phyloP scores from a whole-genome alignment of 2,329 filamentous ascomycete genomes.

The Fusarium keratoplasticum region DNA sequence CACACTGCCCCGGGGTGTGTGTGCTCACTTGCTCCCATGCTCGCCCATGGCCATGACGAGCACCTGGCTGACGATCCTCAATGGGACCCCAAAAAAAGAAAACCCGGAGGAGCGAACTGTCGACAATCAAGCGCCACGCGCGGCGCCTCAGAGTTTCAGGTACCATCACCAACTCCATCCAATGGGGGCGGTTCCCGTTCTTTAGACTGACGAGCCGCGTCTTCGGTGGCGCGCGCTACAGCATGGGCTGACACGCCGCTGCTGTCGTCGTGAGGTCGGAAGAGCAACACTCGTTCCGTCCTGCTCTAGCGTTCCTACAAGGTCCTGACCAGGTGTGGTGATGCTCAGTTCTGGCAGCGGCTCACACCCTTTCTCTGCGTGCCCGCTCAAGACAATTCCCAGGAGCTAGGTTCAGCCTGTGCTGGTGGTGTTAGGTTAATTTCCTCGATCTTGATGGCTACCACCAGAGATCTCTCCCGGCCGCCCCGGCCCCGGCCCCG shows the following conservation, averaged over 20 bases:
- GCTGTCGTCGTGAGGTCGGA: conserved; percentile 13
- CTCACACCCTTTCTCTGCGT: conserved; percentile 3
- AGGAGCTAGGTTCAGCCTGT: conserved; percentile 8
- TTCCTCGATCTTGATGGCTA: conserved; percentile 14
- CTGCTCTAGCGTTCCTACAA: conserved; percentile 9
- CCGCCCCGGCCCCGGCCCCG: conserved; percentile 15
- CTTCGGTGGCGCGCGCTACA: conserved; percentile 33
- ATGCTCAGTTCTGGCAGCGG: neutral
- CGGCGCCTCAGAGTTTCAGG: conserved; percentile 42
- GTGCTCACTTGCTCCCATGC: neutral
- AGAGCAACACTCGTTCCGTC: conserved; percentile 19
- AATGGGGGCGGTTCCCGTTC: conserved; percentile 38
- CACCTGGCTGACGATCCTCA: neutral
- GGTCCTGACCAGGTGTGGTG: neutral
- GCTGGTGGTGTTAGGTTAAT: conserved; percentile 6
- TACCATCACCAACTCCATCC: conserved; percentile 31
- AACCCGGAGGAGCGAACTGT: conserved; percentile 20
- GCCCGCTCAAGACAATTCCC: neutral
- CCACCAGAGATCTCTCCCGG: conserved; percentile 25
- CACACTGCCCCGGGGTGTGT: neutral
- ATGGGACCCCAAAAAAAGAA: conserved; percentile 2
- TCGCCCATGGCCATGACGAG: neutral
- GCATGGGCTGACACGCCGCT: conserved; percentile 19
- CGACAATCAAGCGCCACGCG: conserved; percentile 38
- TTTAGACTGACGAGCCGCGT: conserved; percentile 33